phyloP scores from a whole-genome alignment of 768 basidiomycete species.

The Russula sp. region DNA sequence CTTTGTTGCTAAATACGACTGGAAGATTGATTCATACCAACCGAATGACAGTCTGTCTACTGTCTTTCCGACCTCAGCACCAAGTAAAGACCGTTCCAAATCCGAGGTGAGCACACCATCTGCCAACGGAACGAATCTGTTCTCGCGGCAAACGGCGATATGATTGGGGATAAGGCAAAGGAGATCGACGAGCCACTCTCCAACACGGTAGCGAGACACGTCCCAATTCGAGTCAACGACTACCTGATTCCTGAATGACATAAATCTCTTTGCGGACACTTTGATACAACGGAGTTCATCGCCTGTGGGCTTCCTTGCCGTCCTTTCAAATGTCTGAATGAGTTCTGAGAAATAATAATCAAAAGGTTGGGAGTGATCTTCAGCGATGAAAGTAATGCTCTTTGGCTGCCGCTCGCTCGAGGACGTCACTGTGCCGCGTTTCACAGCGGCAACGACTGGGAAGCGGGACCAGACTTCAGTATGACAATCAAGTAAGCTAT shows the following conservation, averaged over 20 bases:
- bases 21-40: constrained; percentile 60
- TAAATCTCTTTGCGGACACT: constrained; percentile 30
- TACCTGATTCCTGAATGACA: constrained; percentile 24
- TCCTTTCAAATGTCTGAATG: constrained; percentile 40
- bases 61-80: constrained; percentile 50
- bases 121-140: constrained; percentile 53
- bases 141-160: constrained; percentile 50
- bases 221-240: constrained; percentile 11
- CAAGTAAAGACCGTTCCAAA: constrained; percentile 46
- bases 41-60: constrained; percentile 50
- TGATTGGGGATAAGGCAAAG: constrained; percentile 60
- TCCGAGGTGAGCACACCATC: constrained; percentile 47
- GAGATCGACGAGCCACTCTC: constrained; percentile 57
- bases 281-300: constrained; percentile 35
- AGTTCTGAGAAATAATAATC: constrained; percentile 38
- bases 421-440: constrained; percentile 6
- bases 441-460: constrained; percentile 9
- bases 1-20: constrained; percentile 54
- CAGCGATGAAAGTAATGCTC: constrained; percentile 39
- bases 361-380: constrained; percentile 32
- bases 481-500: constrained; percentile 24
- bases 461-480: constrained; percentile 15
- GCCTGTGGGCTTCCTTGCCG: constrained; percentile 46
- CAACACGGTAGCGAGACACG: constrained; percentile 37
- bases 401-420: constrained; percentile 27